Conservation (phyloP, 192 early-diverging fungal genomes). For the Phlyctochytrium bullatum region DNA sequence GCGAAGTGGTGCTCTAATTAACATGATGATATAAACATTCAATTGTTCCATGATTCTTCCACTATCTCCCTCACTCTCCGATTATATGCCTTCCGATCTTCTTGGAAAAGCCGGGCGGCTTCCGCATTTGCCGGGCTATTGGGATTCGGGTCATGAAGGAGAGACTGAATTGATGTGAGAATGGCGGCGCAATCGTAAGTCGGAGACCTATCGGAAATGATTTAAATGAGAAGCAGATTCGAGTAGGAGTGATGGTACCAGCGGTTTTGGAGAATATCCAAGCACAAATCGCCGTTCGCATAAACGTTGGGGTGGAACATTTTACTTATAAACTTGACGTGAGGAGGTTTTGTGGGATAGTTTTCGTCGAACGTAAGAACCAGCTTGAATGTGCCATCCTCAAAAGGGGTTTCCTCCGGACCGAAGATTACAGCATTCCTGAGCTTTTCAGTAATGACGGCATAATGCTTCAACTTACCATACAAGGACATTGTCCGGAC, state of each 20-base stretch:
- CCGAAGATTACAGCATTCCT: constrained; percentile 99
- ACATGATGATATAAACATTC: not conserved
- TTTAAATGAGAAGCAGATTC: not conserved
- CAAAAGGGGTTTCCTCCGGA: constrained; percentile 91
- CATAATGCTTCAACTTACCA: not conserved
- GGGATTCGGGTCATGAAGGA: constrained; percentile 96
- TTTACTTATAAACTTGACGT: constrained; percentile 86
- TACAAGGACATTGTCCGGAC: constrained; percentile 82
- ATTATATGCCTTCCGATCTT: constrained; percentile 92
- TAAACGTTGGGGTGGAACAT: constrained; percentile 99
- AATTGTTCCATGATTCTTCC: constrained; percentile 71
- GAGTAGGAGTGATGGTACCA: constrained; percentile 52
- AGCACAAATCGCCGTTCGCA: constrained; percentile 93
- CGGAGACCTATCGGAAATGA: constrained; percentile 70
- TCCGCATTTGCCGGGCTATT: constrained; percentile 96
- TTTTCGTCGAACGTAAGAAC: constrained; percentile 93
- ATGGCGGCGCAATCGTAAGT: constrained; percentile 94
- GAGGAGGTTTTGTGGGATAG: constrained; percentile 97
- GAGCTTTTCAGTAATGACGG: constrained; percentile 15
- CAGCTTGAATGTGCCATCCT: constrained; percentile 94
- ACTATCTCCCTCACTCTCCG: constrained; percentile 88
- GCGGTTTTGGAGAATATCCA: constrained; percentile 97
- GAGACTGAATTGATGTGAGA: constrained; percentile 90
- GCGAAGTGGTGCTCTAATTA: constrained; percentile 23
- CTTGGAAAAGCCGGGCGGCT: constrained; percentile 88